These are phyloP conservation scores for Lasiodiplodia sp. DNA, from an alignment of 2,329 filamentous ascomycete species.

Conservation along the genomic window DNA sequence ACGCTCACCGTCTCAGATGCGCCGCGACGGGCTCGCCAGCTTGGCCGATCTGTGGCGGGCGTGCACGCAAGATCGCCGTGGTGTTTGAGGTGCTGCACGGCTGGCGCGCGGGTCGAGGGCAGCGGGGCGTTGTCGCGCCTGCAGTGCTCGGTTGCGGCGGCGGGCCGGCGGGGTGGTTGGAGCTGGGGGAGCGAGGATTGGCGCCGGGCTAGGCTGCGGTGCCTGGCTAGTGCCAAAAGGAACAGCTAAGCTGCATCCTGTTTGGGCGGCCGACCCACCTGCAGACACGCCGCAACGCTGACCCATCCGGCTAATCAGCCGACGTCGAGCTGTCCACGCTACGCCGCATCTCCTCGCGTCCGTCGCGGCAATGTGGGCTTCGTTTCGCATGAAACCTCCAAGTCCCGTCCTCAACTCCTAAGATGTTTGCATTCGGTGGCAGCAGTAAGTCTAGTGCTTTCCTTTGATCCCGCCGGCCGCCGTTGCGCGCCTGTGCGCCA, in stretches of 20 bases:
- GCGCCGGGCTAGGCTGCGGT: background rate
- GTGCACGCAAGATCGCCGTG: constrained; percentile 2
- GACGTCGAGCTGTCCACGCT: constrained; percentile 24
- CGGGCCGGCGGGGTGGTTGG: constrained; percentile 2
- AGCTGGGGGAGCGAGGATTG: background rate
- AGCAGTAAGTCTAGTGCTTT: constrained; percentile 41
- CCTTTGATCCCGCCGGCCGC: constrained; percentile 11
- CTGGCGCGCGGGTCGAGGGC: background rate
- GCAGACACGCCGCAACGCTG: background rate
- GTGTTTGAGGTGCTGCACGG: constrained; percentile 11
- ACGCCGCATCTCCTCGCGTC: constrained; percentile 21
- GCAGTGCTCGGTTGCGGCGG: background rate
- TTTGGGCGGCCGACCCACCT: background rate
- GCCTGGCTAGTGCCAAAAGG: background rate
- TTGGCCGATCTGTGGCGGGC: background rate
- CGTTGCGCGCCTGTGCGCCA: constrained; percentile 13
- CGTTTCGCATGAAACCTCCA: constrained; percentile 27
- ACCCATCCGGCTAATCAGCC: constrained; percentile 26
- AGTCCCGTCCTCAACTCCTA: constrained; percentile 11
- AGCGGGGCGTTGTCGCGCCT: background rate
- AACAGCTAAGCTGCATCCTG: background rate
- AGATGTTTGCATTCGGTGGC: constrained; percentile 45
- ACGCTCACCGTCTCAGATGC: constrained; percentile 24
- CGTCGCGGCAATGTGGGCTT: constrained; percentile 25
- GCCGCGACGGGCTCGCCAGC: constrained; percentile 14